Evolutionary conservation across 768 basidiomycete genomes (phyloP).

Genomic region (Tulasnella calospora): DNA sequence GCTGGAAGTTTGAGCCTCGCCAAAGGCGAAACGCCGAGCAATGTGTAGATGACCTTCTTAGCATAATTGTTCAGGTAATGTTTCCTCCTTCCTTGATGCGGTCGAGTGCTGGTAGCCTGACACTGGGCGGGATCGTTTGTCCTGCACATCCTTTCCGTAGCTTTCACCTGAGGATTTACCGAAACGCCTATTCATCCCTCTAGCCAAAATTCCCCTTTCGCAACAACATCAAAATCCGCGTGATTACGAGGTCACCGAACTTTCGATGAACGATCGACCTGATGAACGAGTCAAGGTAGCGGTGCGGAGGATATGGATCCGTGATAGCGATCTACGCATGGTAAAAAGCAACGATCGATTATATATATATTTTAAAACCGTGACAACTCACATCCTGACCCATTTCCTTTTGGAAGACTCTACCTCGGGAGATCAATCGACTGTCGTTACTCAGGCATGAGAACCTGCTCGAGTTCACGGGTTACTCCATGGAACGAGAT

Average conservation of each 20-base stretch:
- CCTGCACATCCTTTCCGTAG: background rate
- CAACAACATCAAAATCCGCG: too few relatives aligned
- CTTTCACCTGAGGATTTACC: background rate
- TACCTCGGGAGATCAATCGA: background rate
- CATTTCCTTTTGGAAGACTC: too few relatives aligned
- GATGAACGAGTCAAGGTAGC: background rate
- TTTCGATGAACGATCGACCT: background rate
- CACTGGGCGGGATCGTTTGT: background rate
- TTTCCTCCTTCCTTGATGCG: too few relatives aligned
- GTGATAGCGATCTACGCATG: background rate
- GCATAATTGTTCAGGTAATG: background rate
- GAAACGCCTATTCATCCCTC: background rate
- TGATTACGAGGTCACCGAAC: background rate
- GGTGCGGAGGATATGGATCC: background rate
- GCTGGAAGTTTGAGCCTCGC: background rate
- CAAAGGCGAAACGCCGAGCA: background rate
- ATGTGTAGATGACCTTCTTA: background rate
- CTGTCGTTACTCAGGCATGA: background rate
- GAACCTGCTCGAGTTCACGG: background rate
- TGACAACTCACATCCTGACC: too few relatives aligned
- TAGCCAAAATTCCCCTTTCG: background rate
- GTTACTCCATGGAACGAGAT: background rate
- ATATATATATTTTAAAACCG: background rate
- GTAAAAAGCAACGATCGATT: background rate
- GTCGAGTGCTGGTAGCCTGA: too few relatives aligned